phyloP scores from a whole-genome alignment of 2,329 filamentous ascomycete genomes.

The Aspergillus clavatus region DNA sequence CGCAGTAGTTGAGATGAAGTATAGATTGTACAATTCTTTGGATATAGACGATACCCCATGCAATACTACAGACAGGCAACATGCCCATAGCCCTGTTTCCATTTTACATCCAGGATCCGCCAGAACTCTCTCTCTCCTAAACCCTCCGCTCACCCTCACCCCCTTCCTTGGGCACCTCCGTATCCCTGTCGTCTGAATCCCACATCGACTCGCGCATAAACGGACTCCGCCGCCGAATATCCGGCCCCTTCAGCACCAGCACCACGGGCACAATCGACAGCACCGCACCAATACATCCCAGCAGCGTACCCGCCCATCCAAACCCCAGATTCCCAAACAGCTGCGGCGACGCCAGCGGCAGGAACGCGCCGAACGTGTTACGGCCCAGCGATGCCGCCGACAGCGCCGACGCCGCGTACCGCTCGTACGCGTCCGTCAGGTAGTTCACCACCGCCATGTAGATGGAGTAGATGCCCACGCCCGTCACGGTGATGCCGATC shows the following conservation, averaged over 20 bases:
- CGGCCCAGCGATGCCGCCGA: constrained; percentile 56
- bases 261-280: constrained; percentile 40
- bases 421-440: constrained; percentile 76
- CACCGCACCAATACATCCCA: constrained; percentile 41
- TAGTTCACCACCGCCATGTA: constrained; percentile 89
- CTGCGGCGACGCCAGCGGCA: constrained; percentile 42
- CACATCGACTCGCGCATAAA: constrained; percentile 29
- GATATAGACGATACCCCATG: too few species aligned
- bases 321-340: constrained; percentile 40
- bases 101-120: too few species aligned
- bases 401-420: constrained; percentile 74
- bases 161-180: too few species aligned
- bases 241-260: constrained; percentile 38
- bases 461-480: constrained; percentile 76
- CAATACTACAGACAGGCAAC: too few species aligned
- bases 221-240: constrained; percentile 31
- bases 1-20: background rate
- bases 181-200: constrained; percentile 8
- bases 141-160: constrained; percentile 1
- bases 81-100: too few species aligned
- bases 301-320: constrained; percentile 41
- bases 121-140: background rate
- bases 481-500: constrained; percentile 64
- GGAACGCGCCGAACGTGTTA: constrained; percentile 43
- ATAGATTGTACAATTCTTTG: too few species aligned